phyloP scores from a whole-genome alignment of 129 eudicot species.

The Apium graveolens region DNA sequence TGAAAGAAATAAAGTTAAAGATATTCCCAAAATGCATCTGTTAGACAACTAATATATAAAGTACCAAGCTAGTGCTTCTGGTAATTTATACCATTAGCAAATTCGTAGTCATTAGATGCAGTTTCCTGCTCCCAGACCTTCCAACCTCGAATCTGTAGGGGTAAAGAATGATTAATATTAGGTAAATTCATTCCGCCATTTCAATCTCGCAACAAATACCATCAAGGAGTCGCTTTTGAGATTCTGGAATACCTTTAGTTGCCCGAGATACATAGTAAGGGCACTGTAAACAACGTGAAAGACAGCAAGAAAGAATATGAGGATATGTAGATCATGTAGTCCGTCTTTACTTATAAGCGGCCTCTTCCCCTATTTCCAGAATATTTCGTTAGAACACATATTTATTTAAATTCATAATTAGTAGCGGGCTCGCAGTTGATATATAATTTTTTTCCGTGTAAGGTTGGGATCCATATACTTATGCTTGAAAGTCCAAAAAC shows the following conservation, averaged over 20 bases:
- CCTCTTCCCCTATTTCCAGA: conserved; percentile 33
- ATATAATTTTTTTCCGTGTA: neutral
- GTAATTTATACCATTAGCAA: conserved; percentile 42
- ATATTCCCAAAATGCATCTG: neutral
- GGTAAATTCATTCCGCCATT: neutral
- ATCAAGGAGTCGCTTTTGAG: neutral
- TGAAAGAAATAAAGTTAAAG: neutral
- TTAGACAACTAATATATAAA: conserved; percentile 14
- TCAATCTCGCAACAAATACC: neutral
- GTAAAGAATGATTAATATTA: neutral
- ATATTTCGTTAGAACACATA: neutral
- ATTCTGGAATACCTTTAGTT: conserved; percentile 49
- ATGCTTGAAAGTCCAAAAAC: too few species aligned
- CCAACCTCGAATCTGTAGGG: conserved; percentile 75
- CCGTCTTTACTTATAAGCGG: conserved; percentile 61
- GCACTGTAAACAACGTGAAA: conserved; percentile 76
- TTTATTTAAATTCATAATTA: neutral
- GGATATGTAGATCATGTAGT: conserved; percentile 81
- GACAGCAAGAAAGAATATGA: conserved; percentile 79
- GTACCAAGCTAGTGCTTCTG: neutral
- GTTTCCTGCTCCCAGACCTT: conserved; percentile 82
- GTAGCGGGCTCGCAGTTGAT: neutral
- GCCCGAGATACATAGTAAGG: conserved; percentile 79
- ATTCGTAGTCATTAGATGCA: conserved; percentile 54
- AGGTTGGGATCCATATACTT: too few species aligned